A percentile compares a stretch with the other conserved stretches of the same genome.
phyloP scores from a whole-genome alignment of 208 protist genomes.

The Leishmania mexicana region DNA sequence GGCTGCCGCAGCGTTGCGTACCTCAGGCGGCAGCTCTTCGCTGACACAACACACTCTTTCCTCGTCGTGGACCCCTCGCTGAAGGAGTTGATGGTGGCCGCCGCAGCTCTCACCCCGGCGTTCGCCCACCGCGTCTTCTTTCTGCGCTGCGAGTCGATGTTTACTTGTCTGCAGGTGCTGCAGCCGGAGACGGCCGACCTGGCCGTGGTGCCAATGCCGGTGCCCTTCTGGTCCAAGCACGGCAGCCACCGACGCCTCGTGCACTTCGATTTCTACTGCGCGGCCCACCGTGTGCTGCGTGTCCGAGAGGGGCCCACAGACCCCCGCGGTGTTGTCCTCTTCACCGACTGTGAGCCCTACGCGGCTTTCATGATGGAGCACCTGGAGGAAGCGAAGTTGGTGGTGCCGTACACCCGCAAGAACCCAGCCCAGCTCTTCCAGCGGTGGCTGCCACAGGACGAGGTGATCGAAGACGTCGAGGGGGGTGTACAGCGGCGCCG shows the following conservation, averaged over 20 bases:
- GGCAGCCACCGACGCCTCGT: constrained; percentile 76
- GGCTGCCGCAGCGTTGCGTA: constrained; percentile 65
- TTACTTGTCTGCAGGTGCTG: constrained; percentile 60
- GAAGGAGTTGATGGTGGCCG: constrained; percentile 44
- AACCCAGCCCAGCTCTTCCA: constrained; percentile 42
- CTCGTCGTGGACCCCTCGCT: constrained; percentile 73
- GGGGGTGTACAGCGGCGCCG: not conserved
- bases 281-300: constrained; percentile 47
- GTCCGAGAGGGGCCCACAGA: constrained; percentile 40
- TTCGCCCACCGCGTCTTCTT: constrained; percentile 51
- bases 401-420: constrained; percentile 87
- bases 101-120: constrained; percentile 16
- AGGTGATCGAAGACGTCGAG: not conserved
- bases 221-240: constrained; percentile 62
- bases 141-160: constrained; percentile 79
- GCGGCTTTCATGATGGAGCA: constrained; percentile 87
- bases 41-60: constrained; percentile 35
- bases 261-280: constrained; percentile 68
- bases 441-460: constrained; percentile 41
- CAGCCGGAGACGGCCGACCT: constrained; percentile 46
- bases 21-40: constrained; percentile 49
- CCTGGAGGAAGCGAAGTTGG: constrained; percentile 73
- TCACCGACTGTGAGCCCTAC: constrained; percentile 77
- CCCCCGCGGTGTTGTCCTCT: constrained; percentile 71
- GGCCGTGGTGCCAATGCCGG: constrained; percentile 74